Evolutionary conservation across 2,329 filamentous ascomycete species (phyloP), one percentile per base, ranked within the genome.

Genomic region (Fusarium nisikadoi): DNA sequence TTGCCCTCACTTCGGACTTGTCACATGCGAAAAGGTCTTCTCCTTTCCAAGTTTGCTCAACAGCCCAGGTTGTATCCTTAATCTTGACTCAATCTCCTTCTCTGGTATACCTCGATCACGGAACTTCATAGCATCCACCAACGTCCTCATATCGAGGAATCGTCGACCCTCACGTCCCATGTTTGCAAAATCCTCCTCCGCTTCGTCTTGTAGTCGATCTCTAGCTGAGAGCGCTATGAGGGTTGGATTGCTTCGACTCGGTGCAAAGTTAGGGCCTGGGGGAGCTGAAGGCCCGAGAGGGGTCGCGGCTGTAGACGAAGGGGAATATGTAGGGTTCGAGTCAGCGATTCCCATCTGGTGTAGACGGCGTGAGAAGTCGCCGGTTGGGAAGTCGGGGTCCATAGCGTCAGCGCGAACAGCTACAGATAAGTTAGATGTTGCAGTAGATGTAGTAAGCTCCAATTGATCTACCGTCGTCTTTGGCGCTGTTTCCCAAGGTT

Each of bases 311-410:
- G 81, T 86, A 12, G 87, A 89, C 4, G 86, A 87, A 29, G 85
- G 81, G 10, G 87, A 89, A 50, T 83, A 85, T 8, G 85, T 88
- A 35, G 87, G 87, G 70, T 86, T 87, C 8, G 88, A 87, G 50
- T 86, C 83, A 13, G 83, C 87, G 35, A 88, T 81, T 75, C 87
- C 88, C 84, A 90, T 88, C 68, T 86, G 80, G 31, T 83, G 83
- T 9, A 90, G 83, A 20, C 88, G 86, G 53, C 80, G 80, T 13
- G 87, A 84, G 78, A 88, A 89, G 68, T 80, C 84, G n/a, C 81
- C 76, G 47, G 82, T 79, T 23, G 80, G 69, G 39, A 78, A 75
- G 72, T 86, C 82, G n/a, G 85, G 82, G 63, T 85, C 82, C 67
- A 75, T 72, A 39, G 79, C 79, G 64, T 86, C 83, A 42, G 81